Evolutionary conservation across 305 asterid genomes (phyloP).

Genomic region (Andrographis paniculata): DNA sequence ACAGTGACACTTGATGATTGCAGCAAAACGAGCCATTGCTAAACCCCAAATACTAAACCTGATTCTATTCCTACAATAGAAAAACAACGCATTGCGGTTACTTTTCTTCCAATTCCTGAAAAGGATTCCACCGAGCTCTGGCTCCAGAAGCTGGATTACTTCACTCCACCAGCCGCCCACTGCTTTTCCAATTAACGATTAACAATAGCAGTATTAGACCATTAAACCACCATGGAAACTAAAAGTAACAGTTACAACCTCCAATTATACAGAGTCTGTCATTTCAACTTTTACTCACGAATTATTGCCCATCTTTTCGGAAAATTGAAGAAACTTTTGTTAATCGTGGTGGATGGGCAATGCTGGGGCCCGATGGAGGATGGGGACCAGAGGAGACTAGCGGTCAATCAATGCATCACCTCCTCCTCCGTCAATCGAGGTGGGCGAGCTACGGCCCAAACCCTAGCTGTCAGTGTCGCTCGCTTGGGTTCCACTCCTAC

Average conservation of each 20-base stretch:
- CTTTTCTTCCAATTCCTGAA: not conserved
- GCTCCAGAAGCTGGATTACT: not conserved
- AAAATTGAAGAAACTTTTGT: no score
- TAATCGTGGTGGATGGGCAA: not conserved
- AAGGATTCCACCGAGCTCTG: no score
- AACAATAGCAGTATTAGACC: no score
- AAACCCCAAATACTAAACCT: slow-evolving; percentile 31
- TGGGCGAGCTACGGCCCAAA: slow-evolving; percentile 14
- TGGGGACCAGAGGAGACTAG: slow-evolving; percentile 18
- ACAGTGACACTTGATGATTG: slow-evolving; percentile 49
- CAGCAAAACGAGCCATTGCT: slow-evolving; percentile 53
- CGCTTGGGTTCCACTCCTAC: no score
- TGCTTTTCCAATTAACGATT: no score
- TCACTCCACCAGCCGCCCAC: no score
- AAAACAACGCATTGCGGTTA: no score
- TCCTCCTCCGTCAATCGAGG: slow-evolving; percentile 23
- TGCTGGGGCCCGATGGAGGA: slow-evolving; percentile 20
- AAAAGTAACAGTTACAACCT: no score
- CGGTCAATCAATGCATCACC: slow-evolving; percentile 43
- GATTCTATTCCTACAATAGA: slow-evolving; percentile 15
- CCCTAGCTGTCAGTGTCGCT: no score
- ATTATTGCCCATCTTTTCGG: not conserved
- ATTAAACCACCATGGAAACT: no score
- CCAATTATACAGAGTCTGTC: no score
- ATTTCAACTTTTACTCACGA: not conserved